Percentiles rank a stretch among this genome's conserved stretches.
Conservation (phyloP, 2,329 filamentous ascomycete species). For the Nemania sp. region DNA sequence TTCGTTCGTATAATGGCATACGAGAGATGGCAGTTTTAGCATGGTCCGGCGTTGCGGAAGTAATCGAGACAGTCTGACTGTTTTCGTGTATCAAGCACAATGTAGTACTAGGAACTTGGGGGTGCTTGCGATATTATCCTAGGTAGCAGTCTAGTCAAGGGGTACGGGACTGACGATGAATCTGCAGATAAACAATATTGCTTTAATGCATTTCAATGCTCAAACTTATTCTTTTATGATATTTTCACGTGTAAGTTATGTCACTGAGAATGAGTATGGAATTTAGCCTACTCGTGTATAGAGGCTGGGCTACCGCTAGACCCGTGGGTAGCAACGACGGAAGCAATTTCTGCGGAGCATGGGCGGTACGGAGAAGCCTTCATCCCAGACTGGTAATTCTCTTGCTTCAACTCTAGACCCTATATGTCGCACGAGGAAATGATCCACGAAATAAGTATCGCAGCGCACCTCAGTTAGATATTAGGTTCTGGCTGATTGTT, state of each 20-base stretch:
- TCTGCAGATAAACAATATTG: conserved; percentile 4
- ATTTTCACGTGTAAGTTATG: too few species aligned
- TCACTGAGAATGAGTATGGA: too few species aligned
- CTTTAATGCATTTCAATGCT: neutral
- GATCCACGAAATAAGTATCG: too few species aligned
- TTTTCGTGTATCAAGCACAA: conserved; percentile 25
- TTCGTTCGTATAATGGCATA: conserved; percentile 24
- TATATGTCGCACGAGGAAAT: too few species aligned
- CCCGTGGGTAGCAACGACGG: too few species aligned
- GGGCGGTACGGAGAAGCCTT: too few species aligned
- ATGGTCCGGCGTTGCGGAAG: conserved; percentile 35
- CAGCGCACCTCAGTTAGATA: too few species aligned
- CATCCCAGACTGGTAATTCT: neutral
- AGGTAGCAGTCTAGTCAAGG: neutral
- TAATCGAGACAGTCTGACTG: conserved; percentile 12
- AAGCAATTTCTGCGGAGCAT: too few species aligned
- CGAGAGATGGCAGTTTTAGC: conserved; percentile 21
- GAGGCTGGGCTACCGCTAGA: too few species aligned
- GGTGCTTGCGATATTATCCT: neutral
- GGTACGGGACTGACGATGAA: neutral
- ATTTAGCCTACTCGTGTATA: too few species aligned
- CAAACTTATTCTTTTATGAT: neutral
- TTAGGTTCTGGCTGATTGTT: too few species aligned
- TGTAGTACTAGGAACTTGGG: conserved; percentile 27
- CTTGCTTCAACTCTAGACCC: neutral